Conservation (phyloP, 495 filamentous ascomycete species). For the Hypoxylon lienhwacheense region DNA sequence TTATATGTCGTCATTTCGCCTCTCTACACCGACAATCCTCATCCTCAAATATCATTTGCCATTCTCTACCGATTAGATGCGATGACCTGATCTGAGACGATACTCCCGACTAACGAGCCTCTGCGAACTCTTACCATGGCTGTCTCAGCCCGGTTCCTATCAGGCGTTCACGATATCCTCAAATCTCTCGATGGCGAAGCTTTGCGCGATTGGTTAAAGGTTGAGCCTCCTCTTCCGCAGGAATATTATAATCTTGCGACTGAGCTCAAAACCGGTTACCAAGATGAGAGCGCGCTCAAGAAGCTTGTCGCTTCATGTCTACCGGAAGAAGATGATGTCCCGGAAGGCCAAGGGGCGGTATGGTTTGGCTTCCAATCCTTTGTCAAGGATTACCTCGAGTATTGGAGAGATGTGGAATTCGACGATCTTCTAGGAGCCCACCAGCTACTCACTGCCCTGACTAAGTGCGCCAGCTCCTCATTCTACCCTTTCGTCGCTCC, state of each 20-base stretch:
- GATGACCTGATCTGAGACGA: slow-evolving; percentile 9
- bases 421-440: slow-evolving; percentile 75
- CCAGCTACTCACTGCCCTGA: slow-evolving; percentile 66
- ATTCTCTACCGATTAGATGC: slow-evolving; percentile 1
- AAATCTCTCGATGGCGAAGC: slow-evolving; percentile 43
- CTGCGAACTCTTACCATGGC: slow-evolving; percentile 38
- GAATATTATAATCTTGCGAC: slow-evolving; percentile 67
- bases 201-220: slow-evolving; percentile 50
- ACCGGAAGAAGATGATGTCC: slow-evolving; percentile 49
- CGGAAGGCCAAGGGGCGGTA: slow-evolving; percentile 57
- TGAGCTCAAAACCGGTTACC: slow-evolving; percentile 63
- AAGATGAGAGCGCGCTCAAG: slow-evolving; percentile 58
- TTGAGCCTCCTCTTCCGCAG: slow-evolving; percentile 52
- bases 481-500: background rate
- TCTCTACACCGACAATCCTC: too few relatives aligned
- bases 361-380: slow-evolving; percentile 78
- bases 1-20: too few relatives aligned
- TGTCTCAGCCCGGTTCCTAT: slow-evolving; percentile 45
- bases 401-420: slow-evolving; percentile 76
- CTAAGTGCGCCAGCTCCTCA: slow-evolving; percentile 59
- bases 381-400: slow-evolving; percentile 75
- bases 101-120: background rate
- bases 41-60: background rate
- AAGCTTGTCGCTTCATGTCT: slow-evolving; percentile 61
- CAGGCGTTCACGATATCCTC: slow-evolving; percentile 45